These are phyloP conservation scores for Penicillium sp. DNA, from an alignment of 2,329 filamentous ascomycete genomes.

Conservation along the genomic window DNA sequence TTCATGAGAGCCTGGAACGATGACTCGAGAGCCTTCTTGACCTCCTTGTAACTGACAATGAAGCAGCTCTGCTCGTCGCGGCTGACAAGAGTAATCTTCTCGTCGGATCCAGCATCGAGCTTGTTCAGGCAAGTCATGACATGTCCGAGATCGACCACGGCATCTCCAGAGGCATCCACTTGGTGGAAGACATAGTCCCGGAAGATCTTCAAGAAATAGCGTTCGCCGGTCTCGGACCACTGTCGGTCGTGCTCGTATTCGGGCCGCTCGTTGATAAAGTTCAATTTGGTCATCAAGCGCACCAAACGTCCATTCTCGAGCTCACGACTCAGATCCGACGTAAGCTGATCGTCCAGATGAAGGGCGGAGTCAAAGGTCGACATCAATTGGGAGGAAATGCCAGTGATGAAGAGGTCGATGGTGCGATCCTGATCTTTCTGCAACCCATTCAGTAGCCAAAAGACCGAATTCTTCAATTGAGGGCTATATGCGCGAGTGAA, in stretches of 20 bases:
- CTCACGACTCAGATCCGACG: slow-evolving; percentile 73
- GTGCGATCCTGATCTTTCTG: slow-evolving; percentile 65
- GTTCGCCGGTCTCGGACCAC: slow-evolving; percentile 92
- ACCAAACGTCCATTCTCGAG: slow-evolving; percentile 87
- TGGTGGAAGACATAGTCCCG: slow-evolving; percentile 97
- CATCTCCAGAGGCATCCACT: slow-evolving; percentile 80
- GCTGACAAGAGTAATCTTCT: slow-evolving; percentile 82
- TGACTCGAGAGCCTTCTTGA: slow-evolving; percentile 68
- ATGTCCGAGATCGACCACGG: slow-evolving; percentile 84
- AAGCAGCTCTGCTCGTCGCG: slow-evolving; percentile 89
- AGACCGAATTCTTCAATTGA: slow-evolving; percentile 76
- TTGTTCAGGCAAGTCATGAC: slow-evolving; percentile 88
- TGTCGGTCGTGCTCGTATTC: slow-evolving; percentile 76
- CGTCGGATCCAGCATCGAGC: slow-evolving; percentile 84
- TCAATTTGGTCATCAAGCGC: slow-evolving; percentile 80
- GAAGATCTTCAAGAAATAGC: slow-evolving; percentile 92
- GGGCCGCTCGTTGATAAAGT: slow-evolving; percentile 84
- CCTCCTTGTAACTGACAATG: slow-evolving; percentile 85
- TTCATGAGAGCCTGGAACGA: slow-evolving; percentile 63
- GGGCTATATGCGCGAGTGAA: slow-evolving; percentile 75
- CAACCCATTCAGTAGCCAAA: slow-evolving; percentile 76
- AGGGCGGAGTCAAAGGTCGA: slow-evolving; percentile 75
- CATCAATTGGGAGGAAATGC: slow-evolving; percentile 77
- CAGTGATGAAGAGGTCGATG: slow-evolving; percentile 76
- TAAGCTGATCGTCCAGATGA: slow-evolving; percentile 77